Evolutionary conservation across 495 filamentous ascomycete genomes (phyloP).

Genomic region (Daldinia concentrica): DNA sequence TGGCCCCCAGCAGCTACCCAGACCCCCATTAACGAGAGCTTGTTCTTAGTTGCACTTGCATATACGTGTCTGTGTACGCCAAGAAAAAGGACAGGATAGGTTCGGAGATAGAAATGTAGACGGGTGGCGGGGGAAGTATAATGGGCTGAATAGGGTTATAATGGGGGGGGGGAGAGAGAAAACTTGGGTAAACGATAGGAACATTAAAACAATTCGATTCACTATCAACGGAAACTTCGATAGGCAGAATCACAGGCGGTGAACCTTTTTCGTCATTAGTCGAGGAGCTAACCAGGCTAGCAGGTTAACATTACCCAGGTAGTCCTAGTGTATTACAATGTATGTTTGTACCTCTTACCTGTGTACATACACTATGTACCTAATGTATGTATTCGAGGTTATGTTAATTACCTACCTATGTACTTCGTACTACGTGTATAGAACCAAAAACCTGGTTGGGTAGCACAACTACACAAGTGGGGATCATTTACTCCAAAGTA

Average conservation of each 20-base stretch:
- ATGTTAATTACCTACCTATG: too few species aligned
- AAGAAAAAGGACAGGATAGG: constrained; percentile 17
- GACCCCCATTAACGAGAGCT: constrained; percentile 6
- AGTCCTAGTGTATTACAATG: not conserved
- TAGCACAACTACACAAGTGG: too few species aligned
- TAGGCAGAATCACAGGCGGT: constrained; percentile 36
- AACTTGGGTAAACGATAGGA: constrained; percentile 23
- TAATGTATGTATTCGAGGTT: too few species aligned
- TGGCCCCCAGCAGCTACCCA: constrained; percentile 5
- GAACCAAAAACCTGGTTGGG: too few species aligned
- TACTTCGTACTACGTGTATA: too few species aligned
- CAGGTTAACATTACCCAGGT: not conserved
- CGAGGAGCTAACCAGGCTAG: not conserved
- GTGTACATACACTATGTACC: too few species aligned
- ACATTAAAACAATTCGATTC: constrained; percentile 16
- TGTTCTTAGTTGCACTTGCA: not conserved
- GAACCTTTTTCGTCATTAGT: constrained; percentile 32
- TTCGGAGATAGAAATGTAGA: constrained; percentile 40
- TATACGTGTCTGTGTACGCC: constrained; percentile 24
- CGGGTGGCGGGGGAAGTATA: constrained; percentile 13
- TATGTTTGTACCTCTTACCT: not conserved
- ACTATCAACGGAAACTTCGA: constrained; percentile 14
- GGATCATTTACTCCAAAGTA: too few species aligned
- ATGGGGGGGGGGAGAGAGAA: not conserved
- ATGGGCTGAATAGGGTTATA: not conserved